Conservation (phyloP, 2,329 filamentous ascomycete genomes). For the Colletotrichum plurivorum region DNA sequence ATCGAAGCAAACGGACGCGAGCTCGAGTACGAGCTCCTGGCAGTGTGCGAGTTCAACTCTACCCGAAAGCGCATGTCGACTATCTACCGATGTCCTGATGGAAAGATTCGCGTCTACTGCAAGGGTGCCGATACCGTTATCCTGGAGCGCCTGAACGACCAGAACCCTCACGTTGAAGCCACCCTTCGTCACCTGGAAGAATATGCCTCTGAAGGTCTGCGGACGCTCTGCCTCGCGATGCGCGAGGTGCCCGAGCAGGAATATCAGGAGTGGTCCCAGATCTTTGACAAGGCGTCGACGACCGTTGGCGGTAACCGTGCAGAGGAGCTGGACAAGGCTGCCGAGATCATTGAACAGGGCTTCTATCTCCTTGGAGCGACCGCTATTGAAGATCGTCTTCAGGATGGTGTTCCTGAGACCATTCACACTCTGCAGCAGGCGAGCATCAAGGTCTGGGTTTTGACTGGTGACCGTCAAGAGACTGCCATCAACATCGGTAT, state of each 20-base stretch:
- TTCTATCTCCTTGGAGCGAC: constrained; percentile 94
- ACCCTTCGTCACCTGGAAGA: constrained; percentile 97
- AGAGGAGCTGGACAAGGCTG: constrained; percentile 96
- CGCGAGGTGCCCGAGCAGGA: constrained; percentile 92
- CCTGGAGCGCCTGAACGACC: constrained; percentile 85
- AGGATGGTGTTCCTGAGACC: constrained; percentile 97
- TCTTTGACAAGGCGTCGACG: constrained; percentile 90
- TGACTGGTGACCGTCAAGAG: constrained; percentile 97
- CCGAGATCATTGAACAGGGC: constrained; percentile 94
- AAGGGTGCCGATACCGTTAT: constrained; percentile 99
- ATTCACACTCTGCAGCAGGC: constrained; percentile 97
- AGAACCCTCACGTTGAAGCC: constrained; percentile 89
- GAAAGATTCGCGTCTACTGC: constrained; percentile 92
- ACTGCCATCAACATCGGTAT: constrained; percentile 99
- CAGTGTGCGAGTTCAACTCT: constrained; percentile 99
- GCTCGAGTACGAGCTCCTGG: constrained; percentile 89
- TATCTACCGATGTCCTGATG: constrained; percentile 96
- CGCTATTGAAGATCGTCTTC: constrained; percentile 95
- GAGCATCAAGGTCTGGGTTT: constrained; percentile 98
- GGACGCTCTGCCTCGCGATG: constrained; percentile 95
- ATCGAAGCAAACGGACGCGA: constrained; percentile 82
- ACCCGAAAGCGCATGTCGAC: constrained; percentile 98
- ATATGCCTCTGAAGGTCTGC: constrained; percentile 95
- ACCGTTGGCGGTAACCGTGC: constrained; percentile 93
- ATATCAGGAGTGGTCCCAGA: constrained; percentile 86